Conservation (phyloP, 2,329 filamentous ascomycete species). For the Apiospora saccharicola region DNA sequence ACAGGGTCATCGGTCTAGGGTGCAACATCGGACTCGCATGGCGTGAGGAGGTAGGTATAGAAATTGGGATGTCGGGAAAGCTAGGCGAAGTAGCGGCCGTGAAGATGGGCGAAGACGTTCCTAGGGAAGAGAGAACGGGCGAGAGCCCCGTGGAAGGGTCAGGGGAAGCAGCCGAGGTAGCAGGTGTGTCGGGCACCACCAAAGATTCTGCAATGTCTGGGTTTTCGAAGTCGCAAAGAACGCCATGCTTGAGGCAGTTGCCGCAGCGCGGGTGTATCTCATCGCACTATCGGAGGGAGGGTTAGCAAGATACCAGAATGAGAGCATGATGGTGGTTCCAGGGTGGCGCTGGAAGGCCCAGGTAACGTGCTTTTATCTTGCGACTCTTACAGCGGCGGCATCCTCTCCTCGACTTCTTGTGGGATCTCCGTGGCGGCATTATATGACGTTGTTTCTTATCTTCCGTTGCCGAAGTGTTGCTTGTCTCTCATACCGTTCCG, state of each 20-base stretch:
- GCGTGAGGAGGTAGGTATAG: slow-evolving; percentile 5
- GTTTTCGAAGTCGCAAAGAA: slow-evolving; percentile 70
- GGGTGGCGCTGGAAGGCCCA: slow-evolving; percentile 1
- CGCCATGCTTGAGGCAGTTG: slow-evolving; percentile 73
- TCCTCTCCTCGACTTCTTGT: slow-evolving; percentile 74
- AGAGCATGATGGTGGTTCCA: slow-evolving; percentile 2
- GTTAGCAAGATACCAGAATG: not conserved
- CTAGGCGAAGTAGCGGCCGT: slow-evolving; percentile 34
- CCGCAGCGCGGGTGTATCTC: slow-evolving; percentile 71
- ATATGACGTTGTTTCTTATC: slow-evolving; percentile 27
- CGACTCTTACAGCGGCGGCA: slow-evolving; percentile 71
- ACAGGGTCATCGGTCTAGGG: not conserved
- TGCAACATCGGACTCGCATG: slow-evolving; percentile 20
- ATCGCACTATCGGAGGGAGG: slow-evolving; percentile 58
- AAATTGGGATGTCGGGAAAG: slow-evolving; percentile 38
- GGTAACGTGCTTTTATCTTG: slow-evolving; percentile 69
- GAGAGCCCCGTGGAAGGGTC: slow-evolving; percentile 33
- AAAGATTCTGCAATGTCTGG: slow-evolving; percentile 56
- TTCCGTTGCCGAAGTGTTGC: not conserved
- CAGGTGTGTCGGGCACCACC: slow-evolving; percentile 46
- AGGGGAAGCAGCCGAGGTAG: slow-evolving; percentile 36
- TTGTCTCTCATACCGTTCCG: not conserved
- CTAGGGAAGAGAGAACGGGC: slow-evolving; percentile 38
- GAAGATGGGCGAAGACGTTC: slow-evolving; percentile 35
- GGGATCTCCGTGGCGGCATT: slow-evolving; percentile 72